Conservation (phyloP, 192 early-diverging fungal species). For the Rhizophagus clarus region DNA sequence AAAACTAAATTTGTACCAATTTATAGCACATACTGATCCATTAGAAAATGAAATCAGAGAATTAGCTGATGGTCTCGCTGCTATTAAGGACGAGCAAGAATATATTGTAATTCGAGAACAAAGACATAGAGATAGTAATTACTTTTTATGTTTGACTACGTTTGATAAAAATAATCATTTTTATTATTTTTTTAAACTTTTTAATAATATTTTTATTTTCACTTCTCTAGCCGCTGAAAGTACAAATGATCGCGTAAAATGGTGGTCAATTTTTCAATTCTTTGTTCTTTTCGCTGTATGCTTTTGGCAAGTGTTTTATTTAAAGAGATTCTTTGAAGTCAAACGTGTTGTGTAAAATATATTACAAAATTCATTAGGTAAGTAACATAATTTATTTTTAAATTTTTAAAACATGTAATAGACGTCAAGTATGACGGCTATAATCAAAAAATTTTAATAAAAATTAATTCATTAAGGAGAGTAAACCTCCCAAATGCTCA, state of each 20-base stretch:
- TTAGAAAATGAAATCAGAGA: conserved; percentile 66
- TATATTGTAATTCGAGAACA: conserved; percentile 66
- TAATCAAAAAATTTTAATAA: not conserved
- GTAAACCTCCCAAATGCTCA: no score
- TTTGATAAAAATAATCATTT: no score
- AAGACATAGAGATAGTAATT: conserved; percentile 71
- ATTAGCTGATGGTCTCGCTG: conserved; percentile 61
- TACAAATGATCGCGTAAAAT: conserved; percentile 77
- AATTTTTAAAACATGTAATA: not conserved
- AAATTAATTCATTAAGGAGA: no score
- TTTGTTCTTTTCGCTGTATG: conserved; percentile 64
- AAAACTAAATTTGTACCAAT: conserved; percentile 1
- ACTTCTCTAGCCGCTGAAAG: conserved; percentile 66
- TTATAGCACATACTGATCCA: conserved; percentile 52
- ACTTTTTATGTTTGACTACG: not conserved
- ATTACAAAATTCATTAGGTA: not conserved
- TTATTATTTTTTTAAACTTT: not conserved
- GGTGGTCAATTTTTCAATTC: conserved; percentile 74
- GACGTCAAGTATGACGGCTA: not conserved
- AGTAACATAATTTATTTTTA: not conserved
- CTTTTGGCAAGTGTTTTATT: conserved; percentile 73
- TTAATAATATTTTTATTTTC: not conserved
- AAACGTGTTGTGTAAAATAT: conserved; percentile 60
- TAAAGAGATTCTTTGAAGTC: conserved; percentile 75
- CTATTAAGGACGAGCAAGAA: conserved; percentile 71